Percentiles rank a stretch among this genome's conserved stretches.
phyloP scores from a whole-genome alignment of 306 rosid genomes.

The Quillaja saponaria region DNA sequence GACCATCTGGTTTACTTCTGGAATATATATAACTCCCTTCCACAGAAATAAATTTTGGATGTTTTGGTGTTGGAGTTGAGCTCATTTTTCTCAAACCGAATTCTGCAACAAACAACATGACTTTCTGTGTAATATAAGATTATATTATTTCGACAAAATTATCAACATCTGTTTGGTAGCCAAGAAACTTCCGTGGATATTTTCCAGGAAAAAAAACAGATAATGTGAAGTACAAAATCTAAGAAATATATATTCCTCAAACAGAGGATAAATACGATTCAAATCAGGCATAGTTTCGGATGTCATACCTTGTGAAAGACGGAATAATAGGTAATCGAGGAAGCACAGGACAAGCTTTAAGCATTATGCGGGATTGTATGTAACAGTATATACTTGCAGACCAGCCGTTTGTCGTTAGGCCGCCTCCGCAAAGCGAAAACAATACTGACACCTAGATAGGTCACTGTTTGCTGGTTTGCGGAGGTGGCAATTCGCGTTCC shows the following conservation, averaged over 20 bases:
- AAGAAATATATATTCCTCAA: not conserved
- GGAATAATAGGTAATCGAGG: constrained; percentile 18
- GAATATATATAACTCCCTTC: constrained; percentile 52
- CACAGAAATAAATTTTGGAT: constrained; percentile 60
- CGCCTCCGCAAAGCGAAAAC: not conserved
- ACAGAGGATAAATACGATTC: not conserved
- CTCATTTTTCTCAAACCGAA: constrained; percentile 49
- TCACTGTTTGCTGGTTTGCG: too few species aligned
- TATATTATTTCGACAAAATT: not conserved
- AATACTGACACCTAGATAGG: too few species aligned
- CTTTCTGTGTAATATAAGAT: not conserved
- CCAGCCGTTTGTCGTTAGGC: not conserved
- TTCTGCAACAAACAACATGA: constrained; percentile 31
- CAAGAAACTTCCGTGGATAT: too few species aligned
- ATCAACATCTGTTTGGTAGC: too few species aligned
- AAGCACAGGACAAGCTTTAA: constrained; percentile 31
- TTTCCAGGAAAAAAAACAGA: not conserved
- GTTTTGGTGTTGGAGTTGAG: constrained; percentile 34
- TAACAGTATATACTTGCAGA: not conserved
- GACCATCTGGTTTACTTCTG: constrained; percentile 58
- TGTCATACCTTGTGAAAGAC: constrained; percentile 18
- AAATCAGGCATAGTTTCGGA: not conserved
- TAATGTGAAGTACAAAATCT: not conserved
- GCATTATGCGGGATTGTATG: constrained; percentile 22
- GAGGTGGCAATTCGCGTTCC: too few species aligned